Evolutionary conservation across 1,139 yeast species (phyloP).

Genomic region (Protomyces inundatus): DNA sequence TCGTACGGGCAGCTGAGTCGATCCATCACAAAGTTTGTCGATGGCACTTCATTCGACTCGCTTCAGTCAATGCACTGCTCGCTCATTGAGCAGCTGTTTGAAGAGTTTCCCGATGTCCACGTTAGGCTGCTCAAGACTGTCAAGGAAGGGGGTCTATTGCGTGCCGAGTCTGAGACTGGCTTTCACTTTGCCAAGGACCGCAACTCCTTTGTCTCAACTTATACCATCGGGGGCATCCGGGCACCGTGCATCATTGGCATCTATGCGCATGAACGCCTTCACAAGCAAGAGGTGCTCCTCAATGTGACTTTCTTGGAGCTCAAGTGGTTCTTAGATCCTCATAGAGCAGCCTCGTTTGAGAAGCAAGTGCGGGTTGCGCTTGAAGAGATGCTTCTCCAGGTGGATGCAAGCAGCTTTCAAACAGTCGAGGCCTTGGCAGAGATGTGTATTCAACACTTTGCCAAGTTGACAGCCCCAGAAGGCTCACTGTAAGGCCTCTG

Average conservation of each 20-base stretch:
- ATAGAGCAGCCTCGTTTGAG: not conserved
- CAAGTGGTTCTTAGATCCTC: not conserved
- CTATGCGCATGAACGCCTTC: slow-evolving; percentile 10
- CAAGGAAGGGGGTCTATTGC: slow-evolving; percentile 20
- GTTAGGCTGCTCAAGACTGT: not conserved
- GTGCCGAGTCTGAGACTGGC: slow-evolving; percentile 7
- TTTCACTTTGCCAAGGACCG: not conserved
- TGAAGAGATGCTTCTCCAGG: not conserved
- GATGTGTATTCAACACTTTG: not conserved
- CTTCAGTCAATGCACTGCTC: not conserved
- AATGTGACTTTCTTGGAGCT: not conserved
- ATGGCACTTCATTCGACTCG: not conserved
- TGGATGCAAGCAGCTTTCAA: slow-evolving; percentile 1
- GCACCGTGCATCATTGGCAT: slow-evolving; percentile 17
- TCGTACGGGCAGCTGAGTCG: slow-evolving; percentile 19
- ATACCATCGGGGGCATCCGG: not conserved
- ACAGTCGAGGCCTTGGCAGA: slow-evolving; percentile 23
- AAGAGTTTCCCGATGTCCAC: not conserved
- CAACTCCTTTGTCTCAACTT: not conserved
- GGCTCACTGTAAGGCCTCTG: not conserved
- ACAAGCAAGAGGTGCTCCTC: slow-evolving; percentile 13
- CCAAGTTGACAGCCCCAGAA: not conserved
- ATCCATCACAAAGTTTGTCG: not conserved
- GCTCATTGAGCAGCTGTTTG: not conserved
- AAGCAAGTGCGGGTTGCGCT: not conserved